Evolutionary conservation across 2,329 filamentous ascomycete species (phyloP), one percentile per base, ranked within the genome.

Genomic region (Alternaria gansuensis): DNA sequence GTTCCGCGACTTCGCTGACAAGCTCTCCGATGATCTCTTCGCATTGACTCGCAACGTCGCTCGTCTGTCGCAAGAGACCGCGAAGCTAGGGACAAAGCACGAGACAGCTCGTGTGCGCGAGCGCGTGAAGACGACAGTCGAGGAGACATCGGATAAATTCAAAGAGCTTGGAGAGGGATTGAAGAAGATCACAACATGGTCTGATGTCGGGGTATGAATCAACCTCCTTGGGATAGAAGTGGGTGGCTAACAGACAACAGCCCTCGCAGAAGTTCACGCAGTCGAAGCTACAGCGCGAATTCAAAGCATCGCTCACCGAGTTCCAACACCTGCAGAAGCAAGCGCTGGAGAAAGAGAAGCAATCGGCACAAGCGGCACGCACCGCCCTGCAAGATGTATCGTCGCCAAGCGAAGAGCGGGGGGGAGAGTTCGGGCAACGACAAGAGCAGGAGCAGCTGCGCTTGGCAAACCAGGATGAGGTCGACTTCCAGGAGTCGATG

Each of bases 191-290:
- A 91, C 96, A 76, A 86, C 86, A 39, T 98, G 82, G 82, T 80
- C 77, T 50, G 82, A 84, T 63, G 73, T 83, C 87, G 93, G 91
- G 88, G 75, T 92, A 94, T 72, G 88, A 92, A 51, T 85, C 77
- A 28, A 13, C 55, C 60, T 5, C 3, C 24, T 6, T 28, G 31
- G n/a, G 48, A 41, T 23, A 17, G 23, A 39, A 28, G 29, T 9
- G 11, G 43, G 51, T 53, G 39, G 57, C 68, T 64, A 69, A 70
- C 57, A 57, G 29, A 23, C 41, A 24, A 34, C 59, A 97, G 92
- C 92, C 94, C 60, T 91, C 92, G 54, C 95, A 99, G 82, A 96
- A 94, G 79, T 98, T 96, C 82, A 95, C 93, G 23, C 94, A 97
- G 73, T 91, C 94, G 69, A 98, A 98, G 78, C 85, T 99, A 33